phyloP scores from a whole-genome alignment of 1,284 basidiomycete species.

The Naganishia liquefaciens region DNA sequence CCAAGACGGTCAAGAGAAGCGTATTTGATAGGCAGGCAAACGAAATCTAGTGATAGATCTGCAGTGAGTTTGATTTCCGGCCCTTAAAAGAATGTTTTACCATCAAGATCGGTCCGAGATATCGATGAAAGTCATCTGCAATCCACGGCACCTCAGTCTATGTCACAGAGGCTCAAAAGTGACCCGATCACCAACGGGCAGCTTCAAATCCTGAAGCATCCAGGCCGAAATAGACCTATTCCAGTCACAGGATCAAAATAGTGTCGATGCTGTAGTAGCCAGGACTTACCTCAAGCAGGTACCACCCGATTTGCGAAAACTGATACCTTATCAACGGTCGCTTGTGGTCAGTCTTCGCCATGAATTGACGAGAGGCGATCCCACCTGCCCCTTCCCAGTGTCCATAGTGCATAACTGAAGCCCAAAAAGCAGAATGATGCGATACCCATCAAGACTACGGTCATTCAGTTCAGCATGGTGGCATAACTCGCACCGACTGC shows the following conservation, averaged over 20 bases:
- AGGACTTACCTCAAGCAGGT: conserved; percentile 46
- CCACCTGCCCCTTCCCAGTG: conserved; percentile 56
- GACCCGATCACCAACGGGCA: conserved; percentile 61
- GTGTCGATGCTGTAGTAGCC: no score
- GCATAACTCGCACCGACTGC: conserved; percentile 56
- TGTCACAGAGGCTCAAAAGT: not conserved
- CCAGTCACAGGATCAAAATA: not conserved
- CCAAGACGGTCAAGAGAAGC: conserved; percentile 50
- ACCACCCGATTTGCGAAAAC: conserved; percentile 52
- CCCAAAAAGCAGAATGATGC: conserved; percentile 74
- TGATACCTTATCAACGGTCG: conserved; percentile 17
- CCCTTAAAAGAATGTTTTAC: conserved; percentile 44
- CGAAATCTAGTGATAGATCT: conserved; percentile 52
- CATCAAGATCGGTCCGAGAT: conserved; percentile 85
- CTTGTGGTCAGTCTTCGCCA: conserved; percentile 36
- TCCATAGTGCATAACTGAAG: conserved; percentile 88
- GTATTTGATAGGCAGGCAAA: conserved; percentile 88
- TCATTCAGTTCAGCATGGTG: conserved; percentile 66
- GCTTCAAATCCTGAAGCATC: conserved; percentile 80
- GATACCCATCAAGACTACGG: conserved; percentile 70
- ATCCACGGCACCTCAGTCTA: conserved; percentile 41
- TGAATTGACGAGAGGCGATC: conserved; percentile 50
- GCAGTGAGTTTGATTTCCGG: not conserved
- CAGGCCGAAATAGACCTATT: conserved; percentile 67
- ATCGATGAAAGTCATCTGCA: conserved; percentile 68